Conservation (phyloP, 177 flowering plant genomes). For the Vitis hybrid region DNA sequence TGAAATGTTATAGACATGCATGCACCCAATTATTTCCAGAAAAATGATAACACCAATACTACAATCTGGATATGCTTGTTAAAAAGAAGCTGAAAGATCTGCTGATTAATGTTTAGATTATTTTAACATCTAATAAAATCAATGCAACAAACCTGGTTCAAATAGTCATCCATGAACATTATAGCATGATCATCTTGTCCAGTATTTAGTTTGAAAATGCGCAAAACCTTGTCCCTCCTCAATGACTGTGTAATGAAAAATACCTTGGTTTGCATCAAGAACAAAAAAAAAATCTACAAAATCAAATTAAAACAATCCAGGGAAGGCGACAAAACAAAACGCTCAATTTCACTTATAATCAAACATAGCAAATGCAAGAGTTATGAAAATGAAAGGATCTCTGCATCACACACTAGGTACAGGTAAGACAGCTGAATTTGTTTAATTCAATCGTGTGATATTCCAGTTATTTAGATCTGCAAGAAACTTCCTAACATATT, state of each 20-base stretch:
- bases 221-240: slow-evolving; percentile 63
- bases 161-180: slow-evolving; percentile 85
- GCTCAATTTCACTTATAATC: too few species aligned
- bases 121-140: not conserved
- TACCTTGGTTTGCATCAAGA: not conserved
- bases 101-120: not conserved
- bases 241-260: slow-evolving; percentile 50
- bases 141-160: slow-evolving; percentile 62
- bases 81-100: not conserved
- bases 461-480: too few species aligned
- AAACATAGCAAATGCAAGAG: not conserved
- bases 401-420: not conserved
- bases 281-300: not conserved
- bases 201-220: slow-evolving; percentile 85
- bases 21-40: not conserved
- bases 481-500: too few species aligned
- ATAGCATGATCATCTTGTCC: slow-evolving; percentile 98
- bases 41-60: not conserved
- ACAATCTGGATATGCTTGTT: not conserved
- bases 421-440: not conserved
- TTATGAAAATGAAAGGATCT: not conserved
- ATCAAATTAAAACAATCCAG: too few species aligned
- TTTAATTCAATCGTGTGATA: too few species aligned
- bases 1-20: too few species aligned
- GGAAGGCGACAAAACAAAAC: not conserved